These are phyloP conservation scores for Pyrrhoderma lamaoense DNA, from an alignment of 1,284 basidiomycete genomes.

Conservation along the genomic window DNA sequence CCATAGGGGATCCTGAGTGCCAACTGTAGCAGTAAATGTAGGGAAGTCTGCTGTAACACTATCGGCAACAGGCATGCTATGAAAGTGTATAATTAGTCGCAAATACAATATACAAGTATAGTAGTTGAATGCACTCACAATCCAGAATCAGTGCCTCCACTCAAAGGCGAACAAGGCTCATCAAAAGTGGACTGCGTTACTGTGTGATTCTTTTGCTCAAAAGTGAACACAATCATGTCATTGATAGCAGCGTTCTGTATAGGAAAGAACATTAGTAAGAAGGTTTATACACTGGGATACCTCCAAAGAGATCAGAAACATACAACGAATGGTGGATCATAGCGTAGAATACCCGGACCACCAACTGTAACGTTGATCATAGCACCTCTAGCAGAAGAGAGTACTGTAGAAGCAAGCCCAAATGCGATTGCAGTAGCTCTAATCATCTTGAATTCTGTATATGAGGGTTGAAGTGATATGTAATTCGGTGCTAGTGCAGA, in stretches of 20 bases:
- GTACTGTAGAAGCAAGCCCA: neutral
- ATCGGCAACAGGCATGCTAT: conserved; percentile 44
- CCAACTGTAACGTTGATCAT: conserved; percentile 45
- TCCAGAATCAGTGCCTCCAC: conserved; percentile 48
- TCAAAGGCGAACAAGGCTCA: conserved; percentile 38
- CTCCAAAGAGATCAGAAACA: conserved; percentile 22
- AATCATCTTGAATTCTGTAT: too few species aligned
- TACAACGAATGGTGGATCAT: conserved; percentile 40
- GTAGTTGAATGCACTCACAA: conserved; percentile 37
- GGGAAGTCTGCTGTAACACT: conserved; percentile 39
- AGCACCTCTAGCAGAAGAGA: conserved; percentile 27
- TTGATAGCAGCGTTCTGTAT: conserved; percentile 39
- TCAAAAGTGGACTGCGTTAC: conserved; percentile 51
- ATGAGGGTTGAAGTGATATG: too few species aligned
- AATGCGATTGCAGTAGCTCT: too few species aligned
- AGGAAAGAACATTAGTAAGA: conserved; percentile 4
- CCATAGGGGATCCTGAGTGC: conserved; percentile 49
- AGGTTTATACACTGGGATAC: neutral
- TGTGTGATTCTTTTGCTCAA: conserved; percentile 58
- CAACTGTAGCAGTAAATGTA: conserved; percentile 36
- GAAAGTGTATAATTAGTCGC: neutral
- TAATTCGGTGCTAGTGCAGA: too few species aligned
- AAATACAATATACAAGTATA: neutral
- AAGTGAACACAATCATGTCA: conserved; percentile 45
- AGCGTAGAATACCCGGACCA: conserved; percentile 39